phyloP scores from a whole-genome alignment of 2,329 filamentous ascomycete genomes.

The Fusarium pseudocircinatum region DNA sequence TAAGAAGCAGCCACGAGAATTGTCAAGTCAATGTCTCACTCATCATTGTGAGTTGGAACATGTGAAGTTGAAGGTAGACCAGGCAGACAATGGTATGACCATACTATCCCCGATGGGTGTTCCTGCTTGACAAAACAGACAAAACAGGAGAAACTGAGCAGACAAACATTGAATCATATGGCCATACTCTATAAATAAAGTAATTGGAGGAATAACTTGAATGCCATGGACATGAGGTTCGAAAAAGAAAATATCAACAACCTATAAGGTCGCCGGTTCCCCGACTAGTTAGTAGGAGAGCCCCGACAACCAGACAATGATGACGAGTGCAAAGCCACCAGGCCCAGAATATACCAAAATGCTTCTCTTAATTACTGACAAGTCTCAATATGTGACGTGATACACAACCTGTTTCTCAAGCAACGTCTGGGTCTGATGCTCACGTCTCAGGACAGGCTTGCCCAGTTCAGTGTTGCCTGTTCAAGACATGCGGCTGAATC shows the following conservation, averaged over 20 bases:
- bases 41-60: not conserved
- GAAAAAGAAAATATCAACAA: conserved; percentile 5
- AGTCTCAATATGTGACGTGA: conserved; percentile 27
- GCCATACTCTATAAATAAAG: not conserved
- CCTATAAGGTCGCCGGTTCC: conserved; percentile 7
- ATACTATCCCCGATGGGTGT: not conserved
- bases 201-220: not conserved
- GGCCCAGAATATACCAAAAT: not conserved
- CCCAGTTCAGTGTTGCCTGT: not conserved
- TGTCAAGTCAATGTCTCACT: not conserved
- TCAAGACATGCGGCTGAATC: conserved; percentile 8
- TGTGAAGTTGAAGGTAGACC: not conserved
- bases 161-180: not conserved
- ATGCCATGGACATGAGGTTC: not conserved
- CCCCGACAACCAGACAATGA: conserved; percentile 23
- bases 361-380: not conserved
- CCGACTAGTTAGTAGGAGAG: conserved; percentile 2
- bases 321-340: conserved; percentile 31
- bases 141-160: not conserved
- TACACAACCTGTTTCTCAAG: conserved; percentile 28
- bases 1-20: not conserved
- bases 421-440: conserved; percentile 13
- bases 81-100: not conserved
- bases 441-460: conserved; percentile 4
- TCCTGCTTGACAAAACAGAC: not conserved